phyloP scores from a whole-genome alignment of 257 asterid genomes.

The Solanum pinnatisectum region DNA sequence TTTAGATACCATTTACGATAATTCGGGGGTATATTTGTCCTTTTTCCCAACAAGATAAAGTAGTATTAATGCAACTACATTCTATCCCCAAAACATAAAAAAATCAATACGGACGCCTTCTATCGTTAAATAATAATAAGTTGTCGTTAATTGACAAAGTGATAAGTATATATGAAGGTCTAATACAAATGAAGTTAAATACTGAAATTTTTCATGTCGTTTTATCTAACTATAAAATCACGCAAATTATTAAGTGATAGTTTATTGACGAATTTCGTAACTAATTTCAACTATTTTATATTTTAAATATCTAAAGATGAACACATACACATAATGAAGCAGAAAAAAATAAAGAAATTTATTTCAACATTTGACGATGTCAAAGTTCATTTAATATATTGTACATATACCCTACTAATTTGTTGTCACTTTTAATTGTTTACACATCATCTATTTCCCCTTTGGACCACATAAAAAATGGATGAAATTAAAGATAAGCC shows the following conservation, averaged over 20 bases:
- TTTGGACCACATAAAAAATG: neutral
- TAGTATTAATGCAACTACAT: neutral
- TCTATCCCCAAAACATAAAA: neutral
- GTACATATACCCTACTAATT: neutral
- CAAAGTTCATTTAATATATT: neutral
- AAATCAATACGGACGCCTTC: neutral
- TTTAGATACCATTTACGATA: too few species aligned
- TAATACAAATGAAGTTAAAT: neutral
- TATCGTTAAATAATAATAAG: neutral
- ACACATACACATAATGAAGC: neutral
- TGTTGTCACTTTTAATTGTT: neutral
- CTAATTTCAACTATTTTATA: neutral
- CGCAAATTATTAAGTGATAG: fast-evolving
- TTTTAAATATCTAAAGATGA: neutral
- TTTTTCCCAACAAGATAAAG: neutral
- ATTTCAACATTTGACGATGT: neutral
- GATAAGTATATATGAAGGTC: neutral
- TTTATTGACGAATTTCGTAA: neutral
- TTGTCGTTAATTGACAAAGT: neutral
- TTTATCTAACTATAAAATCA: neutral
- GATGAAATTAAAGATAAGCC: neutral
- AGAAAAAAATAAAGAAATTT: neutral
- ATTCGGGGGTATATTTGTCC: too few species aligned
- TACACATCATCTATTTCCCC: neutral
- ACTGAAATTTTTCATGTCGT: too few species aligned